phyloP scores from a whole-genome alignment of 1,284 basidiomycete genomes.

The Rhodotorula sp. region DNA sequence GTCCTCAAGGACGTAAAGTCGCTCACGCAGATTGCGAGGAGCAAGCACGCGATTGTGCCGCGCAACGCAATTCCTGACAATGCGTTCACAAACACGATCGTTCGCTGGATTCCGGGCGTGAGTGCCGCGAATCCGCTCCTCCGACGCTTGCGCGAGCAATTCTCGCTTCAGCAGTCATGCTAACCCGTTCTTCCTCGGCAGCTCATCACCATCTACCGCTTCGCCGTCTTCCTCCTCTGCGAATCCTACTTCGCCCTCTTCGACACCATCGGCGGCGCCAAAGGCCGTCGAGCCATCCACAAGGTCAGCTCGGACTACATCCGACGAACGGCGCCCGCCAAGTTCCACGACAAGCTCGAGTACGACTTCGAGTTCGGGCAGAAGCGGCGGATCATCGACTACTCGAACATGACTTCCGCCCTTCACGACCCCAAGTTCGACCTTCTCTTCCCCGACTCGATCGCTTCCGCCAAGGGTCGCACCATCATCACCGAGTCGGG shows the following conservation, averaged over 20 bases:
- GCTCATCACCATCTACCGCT: conserved; percentile 20
- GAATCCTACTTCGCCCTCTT: conserved; percentile 25
- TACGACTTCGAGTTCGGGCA: conserved; percentile 39
- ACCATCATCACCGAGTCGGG: conserved; percentile 23
- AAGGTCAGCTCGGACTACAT: conserved; percentile 22
- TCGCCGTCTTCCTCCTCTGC: conserved; percentile 13
- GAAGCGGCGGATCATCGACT: conserved; percentile 39
- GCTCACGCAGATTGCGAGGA: conserved; percentile 35
- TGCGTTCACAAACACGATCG: not conserved
- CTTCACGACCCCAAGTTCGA: conserved; percentile 29
- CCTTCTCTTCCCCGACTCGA: conserved; percentile 29
- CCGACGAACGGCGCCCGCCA: conserved; percentile 14
- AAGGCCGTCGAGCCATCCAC: conserved; percentile 5
- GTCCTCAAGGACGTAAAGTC: conserved; percentile 22
- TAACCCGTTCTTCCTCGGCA: not conserved
- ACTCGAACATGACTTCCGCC: conserved; percentile 7
- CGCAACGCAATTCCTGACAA: conserved; percentile 14
- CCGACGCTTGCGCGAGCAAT: not conserved
- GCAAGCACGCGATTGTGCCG: conserved; percentile 27
- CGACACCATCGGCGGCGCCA: conserved; percentile 8
- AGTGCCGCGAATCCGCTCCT: not conserved
- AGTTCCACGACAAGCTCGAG: conserved; percentile 33
- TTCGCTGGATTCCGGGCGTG: conserved; percentile 32
- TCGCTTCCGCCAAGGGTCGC: conserved; percentile 12
- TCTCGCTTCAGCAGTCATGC: not conserved